phyloP scores from a whole-genome alignment of 306 rosid genomes.

The Inga oerstediana region DNA sequence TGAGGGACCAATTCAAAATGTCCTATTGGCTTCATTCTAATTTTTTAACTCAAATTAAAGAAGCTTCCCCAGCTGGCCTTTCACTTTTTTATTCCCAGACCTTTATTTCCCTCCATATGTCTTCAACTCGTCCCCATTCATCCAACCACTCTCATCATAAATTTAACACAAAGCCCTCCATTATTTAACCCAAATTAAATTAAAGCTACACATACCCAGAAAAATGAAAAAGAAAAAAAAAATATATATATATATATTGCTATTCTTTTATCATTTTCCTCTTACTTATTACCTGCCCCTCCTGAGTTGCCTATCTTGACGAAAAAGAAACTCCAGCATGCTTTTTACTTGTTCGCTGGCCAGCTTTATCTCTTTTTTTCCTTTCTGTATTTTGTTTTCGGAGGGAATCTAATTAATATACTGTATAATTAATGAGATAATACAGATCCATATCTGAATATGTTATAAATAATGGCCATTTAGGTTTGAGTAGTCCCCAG shows the following conservation, averaged over 20 bases:
- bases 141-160: conserved; percentile 42
- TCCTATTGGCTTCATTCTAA: conserved; percentile 31
- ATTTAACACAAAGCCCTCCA: conserved; percentile 16
- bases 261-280: conserved; percentile 29
- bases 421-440: conserved; percentile 11
- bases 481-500: conserved; percentile 12
- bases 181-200: background rate
- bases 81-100: conserved; percentile 21
- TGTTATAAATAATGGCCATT: conserved; percentile 14
- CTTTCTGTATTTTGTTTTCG: conserved; percentile 9
- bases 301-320: conserved; percentile 49
- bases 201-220: background rate
- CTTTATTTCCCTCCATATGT: conserved; percentile 34
- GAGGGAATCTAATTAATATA: background rate
- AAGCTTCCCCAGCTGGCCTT: conserved; percentile 55
- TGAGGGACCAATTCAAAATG: conserved; percentile 51
- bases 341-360: conserved; percentile 26
- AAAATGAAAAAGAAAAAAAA: background rate
- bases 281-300: conserved; percentile 9
- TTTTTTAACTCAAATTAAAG: conserved; percentile 24
- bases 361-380: background rate
- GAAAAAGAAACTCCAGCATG: conserved; percentile 40
- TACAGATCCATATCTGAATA: conserved; percentile 21
- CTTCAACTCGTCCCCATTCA: conserved; percentile 30
- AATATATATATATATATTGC: background rate